These are phyloP conservation scores for Pseudocercospora fijiensis DNA, from an alignment of 2,329 filamentous ascomycete species.

Conservation along the genomic window DNA sequence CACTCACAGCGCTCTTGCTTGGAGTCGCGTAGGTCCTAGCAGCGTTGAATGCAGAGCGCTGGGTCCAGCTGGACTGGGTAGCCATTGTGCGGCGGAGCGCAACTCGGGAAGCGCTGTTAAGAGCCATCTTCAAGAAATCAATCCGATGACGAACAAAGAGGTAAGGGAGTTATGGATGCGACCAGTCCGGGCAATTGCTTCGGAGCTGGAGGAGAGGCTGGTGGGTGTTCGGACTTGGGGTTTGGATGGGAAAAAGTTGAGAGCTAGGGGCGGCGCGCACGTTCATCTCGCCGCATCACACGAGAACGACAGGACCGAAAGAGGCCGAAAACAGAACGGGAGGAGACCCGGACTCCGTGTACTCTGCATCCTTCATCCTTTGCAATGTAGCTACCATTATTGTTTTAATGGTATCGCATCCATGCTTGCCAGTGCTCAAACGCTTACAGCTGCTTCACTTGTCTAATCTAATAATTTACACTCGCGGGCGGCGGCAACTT, in stretches of 20 bases:
- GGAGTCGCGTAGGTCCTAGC: slow-evolving; percentile 91
- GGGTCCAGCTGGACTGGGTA: slow-evolving; percentile 61
- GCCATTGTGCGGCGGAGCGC: slow-evolving; percentile 75
- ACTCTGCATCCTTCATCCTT: neutral
- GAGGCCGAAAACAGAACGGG: neutral
- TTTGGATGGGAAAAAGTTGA: neutral
- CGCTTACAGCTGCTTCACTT: neutral
- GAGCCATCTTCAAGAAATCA: slow-evolving; percentile 33
- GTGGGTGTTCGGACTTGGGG: neutral
- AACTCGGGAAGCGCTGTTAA: slow-evolving; percentile 54
- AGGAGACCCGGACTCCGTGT: neutral
- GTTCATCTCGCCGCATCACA: neutral
- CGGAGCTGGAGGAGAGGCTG: slow-evolving; percentile 8
- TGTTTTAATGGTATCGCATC: neutral
- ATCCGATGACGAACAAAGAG: slow-evolving; percentile 22
- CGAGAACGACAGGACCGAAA: neutral
- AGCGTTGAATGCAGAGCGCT: slow-evolving; percentile 69
- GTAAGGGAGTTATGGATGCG: slow-evolving; percentile 10
- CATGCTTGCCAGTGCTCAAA: neutral
- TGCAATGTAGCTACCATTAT: neutral
- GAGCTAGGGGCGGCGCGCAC: neutral
- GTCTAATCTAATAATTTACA: too few relatives aligned
- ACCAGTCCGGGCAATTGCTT: slow-evolving; percentile 11
- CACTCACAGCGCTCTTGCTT: slow-evolving; percentile 78
- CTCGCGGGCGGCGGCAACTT: too few relatives aligned